These are phyloP conservation scores for Cyclanthera cordifolia DNA, from an alignment of 306 rosid genomes.

Conservation along the genomic window DNA sequence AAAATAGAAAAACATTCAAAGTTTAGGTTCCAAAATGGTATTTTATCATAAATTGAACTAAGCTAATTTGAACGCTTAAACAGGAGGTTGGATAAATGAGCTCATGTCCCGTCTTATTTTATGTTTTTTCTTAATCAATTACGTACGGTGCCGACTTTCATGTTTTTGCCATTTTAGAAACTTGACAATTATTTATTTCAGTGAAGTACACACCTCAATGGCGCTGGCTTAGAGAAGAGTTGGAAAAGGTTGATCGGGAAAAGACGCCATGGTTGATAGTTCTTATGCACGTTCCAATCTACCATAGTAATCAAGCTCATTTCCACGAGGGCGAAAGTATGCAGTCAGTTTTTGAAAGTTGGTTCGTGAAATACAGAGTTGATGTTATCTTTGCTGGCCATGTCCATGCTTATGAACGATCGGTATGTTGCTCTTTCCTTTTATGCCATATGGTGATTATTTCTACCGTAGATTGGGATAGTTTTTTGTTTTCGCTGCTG, in stretches of 20 bases:
- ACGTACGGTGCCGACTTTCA: background rate
- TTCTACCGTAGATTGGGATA: background rate
- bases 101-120: background rate
- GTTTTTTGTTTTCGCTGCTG: background rate
- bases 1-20: too few relatives aligned
- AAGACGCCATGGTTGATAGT: constrained; percentile 97
- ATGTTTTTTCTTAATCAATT: too few relatives aligned
- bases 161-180: background rate
- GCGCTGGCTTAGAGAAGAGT: constrained; percentile 56
- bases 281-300: constrained; percentile 78
- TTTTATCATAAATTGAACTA: too few relatives aligned
- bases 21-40: too few relatives aligned
- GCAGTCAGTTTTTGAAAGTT: constrained; percentile 66
- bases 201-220: constrained; percentile 92
- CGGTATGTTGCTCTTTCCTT: constrained; percentile 39
- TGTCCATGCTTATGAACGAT: constrained; percentile 98
- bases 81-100: background rate
- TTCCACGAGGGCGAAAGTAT: constrained; percentile 96
- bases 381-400: constrained; percentile 91
- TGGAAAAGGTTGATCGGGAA: constrained; percentile 60
- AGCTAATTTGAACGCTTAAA: background rate
- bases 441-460: background rate
- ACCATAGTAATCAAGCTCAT: constrained; percentile 73
- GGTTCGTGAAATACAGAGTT: constrained; percentile 67
- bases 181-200: constrained; percentile 17